phyloP scores from a whole-genome alignment of 495 filamentous ascomycete species.

The Podospora sp. region DNA sequence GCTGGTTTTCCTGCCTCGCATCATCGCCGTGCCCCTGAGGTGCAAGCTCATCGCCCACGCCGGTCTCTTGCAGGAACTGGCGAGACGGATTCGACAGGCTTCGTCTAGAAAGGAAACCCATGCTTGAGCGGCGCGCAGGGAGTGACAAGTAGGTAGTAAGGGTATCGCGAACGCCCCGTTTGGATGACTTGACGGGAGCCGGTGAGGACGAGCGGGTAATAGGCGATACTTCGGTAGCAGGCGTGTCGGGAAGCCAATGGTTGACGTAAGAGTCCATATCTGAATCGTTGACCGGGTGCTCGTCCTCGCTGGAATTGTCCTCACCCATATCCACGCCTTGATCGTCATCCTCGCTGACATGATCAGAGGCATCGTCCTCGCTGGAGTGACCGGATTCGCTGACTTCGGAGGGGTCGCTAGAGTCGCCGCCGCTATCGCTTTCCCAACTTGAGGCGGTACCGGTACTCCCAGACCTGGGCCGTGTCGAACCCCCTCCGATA shows the following conservation, averaged over 20 bases:
- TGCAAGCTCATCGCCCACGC: not conserved
- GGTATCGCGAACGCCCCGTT: not conserved
- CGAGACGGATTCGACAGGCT: not conserved
- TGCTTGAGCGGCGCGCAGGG: not conserved
- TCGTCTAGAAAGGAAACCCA: not conserved
- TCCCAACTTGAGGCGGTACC: not conserved
- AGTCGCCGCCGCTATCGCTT: not conserved
- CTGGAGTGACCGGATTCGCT: not conserved
- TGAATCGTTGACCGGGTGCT: not conserved
- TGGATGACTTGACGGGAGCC: not conserved
- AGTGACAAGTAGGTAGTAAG: not conserved
- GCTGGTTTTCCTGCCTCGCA: not conserved
- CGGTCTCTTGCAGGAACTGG: not conserved
- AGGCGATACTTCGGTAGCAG: not conserved
- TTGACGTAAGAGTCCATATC: not conserved
- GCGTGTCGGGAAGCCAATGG: not conserved
- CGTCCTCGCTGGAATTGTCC: not conserved
- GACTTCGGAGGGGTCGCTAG: constrained; percentile 1
- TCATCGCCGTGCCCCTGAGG: not conserved
- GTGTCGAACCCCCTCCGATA: not conserved
- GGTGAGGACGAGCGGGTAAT: not conserved
- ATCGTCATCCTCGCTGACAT: not conserved
- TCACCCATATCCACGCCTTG: not conserved
- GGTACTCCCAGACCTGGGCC: not conserved
- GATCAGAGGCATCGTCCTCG: not conserved